Evolutionary conservation across 345 rosid genomes (phyloP), one percentile per base, ranked within the genome.

Genomic region (Citropsis articulata): DNA sequence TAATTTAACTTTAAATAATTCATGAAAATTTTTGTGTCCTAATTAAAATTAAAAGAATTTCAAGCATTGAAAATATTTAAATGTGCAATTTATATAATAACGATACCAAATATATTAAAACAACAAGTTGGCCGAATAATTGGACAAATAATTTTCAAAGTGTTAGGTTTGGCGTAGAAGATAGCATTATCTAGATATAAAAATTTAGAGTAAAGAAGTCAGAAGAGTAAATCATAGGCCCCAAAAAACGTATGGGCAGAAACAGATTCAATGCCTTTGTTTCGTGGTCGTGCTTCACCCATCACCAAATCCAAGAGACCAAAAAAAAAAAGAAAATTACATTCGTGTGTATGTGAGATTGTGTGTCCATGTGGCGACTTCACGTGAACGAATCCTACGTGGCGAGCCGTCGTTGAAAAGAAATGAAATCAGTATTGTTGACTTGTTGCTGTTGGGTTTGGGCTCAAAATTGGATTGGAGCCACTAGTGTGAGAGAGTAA

Each of bases 201-300:
- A 72, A 33, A 71, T 24, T 12, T 2, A n/a, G 24, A 62, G 45
- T 25, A 12, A 21, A 10, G 57, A 27, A 42, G 27, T 45, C 50
- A 7, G 48, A 0, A 16, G 7, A 59, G 76, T 35, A 66, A n/a
- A 33, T 16, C 6, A 6, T 7, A 10, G 57, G 14, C 68, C 77
- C 59, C 77, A 25, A 45, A 6, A n/a, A 33, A 66, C 16, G 64
- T 50, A n/a, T 75, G 71, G 71, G 71, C 63, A 75, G 72, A 16
- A 30, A 33, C 19, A 9, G 63, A 66, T 30, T 31, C 9, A 24
- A 22, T 28, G 19, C 45, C 18, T 21, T 31, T 30, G 42, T 19
- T 62, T 75, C 30, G 64, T 66, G 63, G 78, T 50, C 25, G 33
- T 19, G 77, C 5, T 62, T 74, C 42, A 1, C 38, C 59, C 77